Evolutionary conservation across 768 basidiomycete genomes (phyloP).

Genomic region (Suillus brevipes): DNA sequence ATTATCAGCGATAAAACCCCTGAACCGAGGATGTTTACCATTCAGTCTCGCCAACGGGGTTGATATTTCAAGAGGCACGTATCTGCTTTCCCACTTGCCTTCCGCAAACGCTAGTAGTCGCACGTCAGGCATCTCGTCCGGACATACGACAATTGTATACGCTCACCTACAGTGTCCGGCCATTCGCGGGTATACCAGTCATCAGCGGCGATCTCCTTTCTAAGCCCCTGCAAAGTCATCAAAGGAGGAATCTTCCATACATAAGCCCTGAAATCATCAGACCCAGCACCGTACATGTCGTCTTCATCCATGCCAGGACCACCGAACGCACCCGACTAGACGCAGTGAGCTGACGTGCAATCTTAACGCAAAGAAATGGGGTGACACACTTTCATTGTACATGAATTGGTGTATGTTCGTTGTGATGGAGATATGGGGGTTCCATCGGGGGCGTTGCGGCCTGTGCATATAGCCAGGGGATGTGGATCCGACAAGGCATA

Average conservation of each 20-base stretch:
- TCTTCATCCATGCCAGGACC: conserved; percentile 53
- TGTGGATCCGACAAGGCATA: conserved; percentile 66
- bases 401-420: conserved; percentile 66
- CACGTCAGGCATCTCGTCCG: conserved; percentile 7
- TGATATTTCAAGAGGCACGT: conserved; percentile 61
- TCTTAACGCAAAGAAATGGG: background rate
- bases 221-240: conserved; percentile 41
- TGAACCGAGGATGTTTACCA: conserved; percentile 37
- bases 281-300: conserved; percentile 69
- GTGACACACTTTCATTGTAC: conserved; percentile 72
- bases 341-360: conserved; percentile 3
- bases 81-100: conserved; percentile 39
- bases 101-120: conserved; percentile 47
- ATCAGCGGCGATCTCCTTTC: conserved; percentile 44
- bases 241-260: conserved; percentile 72
- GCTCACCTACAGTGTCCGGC: conserved; percentile 38
- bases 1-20: background rate
- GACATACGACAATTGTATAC: conserved; percentile 23
- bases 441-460: conserved; percentile 56
- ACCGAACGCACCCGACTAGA: conserved; percentile 77
- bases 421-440: conserved; percentile 44
- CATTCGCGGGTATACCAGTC: conserved; percentile 45
- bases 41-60: conserved; percentile 61
- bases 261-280: conserved; percentile 81
- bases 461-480: conserved; percentile 71